Evolutionary conservation across 805 yeast species (phyloP).

Genomic region (Lachancea cidri): DNA sequence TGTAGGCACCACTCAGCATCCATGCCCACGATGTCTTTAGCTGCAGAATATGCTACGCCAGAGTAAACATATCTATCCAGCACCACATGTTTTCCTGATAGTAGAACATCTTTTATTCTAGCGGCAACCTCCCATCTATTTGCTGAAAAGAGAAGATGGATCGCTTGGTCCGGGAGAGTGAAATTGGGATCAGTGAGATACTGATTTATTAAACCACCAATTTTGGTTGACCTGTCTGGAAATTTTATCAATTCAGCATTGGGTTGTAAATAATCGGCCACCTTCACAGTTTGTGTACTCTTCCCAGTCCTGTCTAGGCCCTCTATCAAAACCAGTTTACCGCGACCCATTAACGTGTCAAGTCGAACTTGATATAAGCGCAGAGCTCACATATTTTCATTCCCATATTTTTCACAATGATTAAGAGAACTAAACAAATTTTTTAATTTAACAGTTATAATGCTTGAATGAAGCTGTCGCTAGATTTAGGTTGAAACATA

Average conservation of each 20-base stretch:
- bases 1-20: conserved; percentile 69
- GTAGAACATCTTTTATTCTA: conserved; percentile 37
- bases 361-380: not conserved
- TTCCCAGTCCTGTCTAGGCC: conserved; percentile 96
- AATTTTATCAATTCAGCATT: conserved; percentile 59
- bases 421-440: too few relatives aligned
- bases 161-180: conserved; percentile 64
- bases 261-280: conserved; percentile 32
- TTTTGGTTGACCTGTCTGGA: conserved; percentile 80
- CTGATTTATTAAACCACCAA: conserved; percentile 72
- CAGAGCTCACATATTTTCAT: not conserved
- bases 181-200: conserved; percentile 54
- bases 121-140: conserved; percentile 84
- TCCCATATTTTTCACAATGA: not conserved
- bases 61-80: conserved; percentile 88
- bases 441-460: not conserved
- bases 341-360: conserved; percentile 39
- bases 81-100: conserved; percentile 54
- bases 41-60: conserved; percentile 88
- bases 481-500: too few relatives aligned
- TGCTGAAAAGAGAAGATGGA: conserved; percentile 85
- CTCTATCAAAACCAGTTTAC: conserved; percentile 75
- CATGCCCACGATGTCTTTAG: conserved; percentile 52
- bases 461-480: too few relatives aligned
- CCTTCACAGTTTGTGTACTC: conserved; percentile 63